Base-by-base conservation (phyloP, 1,284 basidiomycete species). In the Ustilago shanxiensis region DNA sequence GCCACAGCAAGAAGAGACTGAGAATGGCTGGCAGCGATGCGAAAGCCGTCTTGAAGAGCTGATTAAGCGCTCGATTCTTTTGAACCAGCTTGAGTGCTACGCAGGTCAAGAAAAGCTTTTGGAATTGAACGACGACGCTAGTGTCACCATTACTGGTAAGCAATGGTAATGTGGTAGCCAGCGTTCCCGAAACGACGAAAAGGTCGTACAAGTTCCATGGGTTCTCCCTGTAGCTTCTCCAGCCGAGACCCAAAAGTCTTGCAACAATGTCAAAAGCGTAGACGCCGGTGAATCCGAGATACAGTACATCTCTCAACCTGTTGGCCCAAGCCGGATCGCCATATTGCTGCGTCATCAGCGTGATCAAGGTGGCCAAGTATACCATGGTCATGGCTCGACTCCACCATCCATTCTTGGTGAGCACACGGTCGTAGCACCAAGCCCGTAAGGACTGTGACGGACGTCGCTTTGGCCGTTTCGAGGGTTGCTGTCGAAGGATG, bases 31-130 rank as follows among this genome's bases (percentile, higher is more conserved):
- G 94, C 33, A 98, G 87, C 87, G 93, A 95, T 50, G 95, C 91
- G 18, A 94, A 90, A 1, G 94, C 93, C 8, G 95, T 98, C 87
- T 98, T 98, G 90, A 98, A 98, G 20, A 99, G 89, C 87, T 97
- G 94, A 82, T 98, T 98, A 67, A 99, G 88, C 73, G 91, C 91
- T 82, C 95, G 92, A 70, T 92, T 93, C 57, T 93, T 90, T 85
- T 98, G 94, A 1, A 98, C 93, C 24, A 99, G 90, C 87, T 99
- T 99, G 89, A 98, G 92, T 0, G 94, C 92, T 58, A 98, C 93
- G 74, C 92, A 92, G 72, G 96, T 94, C 50, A 99, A 89, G 87
- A 99, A 98, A 13, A 98, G 89, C 87, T 98, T 98, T 85, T 98
- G 94, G 0, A 98, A 88, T 83, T 98, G 94, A 5, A 86, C 77